Conservation (phyloP, 331 rosid genomes). For the Telfairia occidentalis region DNA sequence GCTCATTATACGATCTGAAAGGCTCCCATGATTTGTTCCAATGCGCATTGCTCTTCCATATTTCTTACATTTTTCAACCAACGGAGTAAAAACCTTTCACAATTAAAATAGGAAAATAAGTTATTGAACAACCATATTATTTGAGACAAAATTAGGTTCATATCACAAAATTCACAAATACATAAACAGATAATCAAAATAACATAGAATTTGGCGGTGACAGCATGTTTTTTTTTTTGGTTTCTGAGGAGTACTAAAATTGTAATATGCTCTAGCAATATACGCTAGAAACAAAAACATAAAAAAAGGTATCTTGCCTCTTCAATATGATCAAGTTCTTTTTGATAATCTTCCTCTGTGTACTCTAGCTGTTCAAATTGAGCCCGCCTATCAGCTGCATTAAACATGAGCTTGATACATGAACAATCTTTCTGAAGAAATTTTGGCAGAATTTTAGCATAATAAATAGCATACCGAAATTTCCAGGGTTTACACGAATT, state of each 20-base stretch:
- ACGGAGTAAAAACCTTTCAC: slow-evolving; percentile 71
- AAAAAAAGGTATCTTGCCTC: slow-evolving; percentile 28
- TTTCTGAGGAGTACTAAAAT: neutral
- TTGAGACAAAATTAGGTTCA: neutral
- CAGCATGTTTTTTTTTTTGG: neutral
- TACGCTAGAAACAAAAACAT: neutral
- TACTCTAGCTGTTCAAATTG: slow-evolving; percentile 83
- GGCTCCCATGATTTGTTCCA: slow-evolving; percentile 99
- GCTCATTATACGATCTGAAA: slow-evolving; percentile 99
- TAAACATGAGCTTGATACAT: slow-evolving; percentile 20
- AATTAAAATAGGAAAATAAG: neutral
- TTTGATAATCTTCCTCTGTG: slow-evolving; percentile 83
- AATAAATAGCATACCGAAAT: slow-evolving; percentile 50
- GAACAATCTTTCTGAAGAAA: neutral
- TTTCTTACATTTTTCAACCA: slow-evolving; percentile 96
- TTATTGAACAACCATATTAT: neutral
- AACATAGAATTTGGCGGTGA: neutral
- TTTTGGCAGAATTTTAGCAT: neutral
- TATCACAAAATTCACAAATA: neutral
- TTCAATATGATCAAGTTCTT: slow-evolving; percentile 96
- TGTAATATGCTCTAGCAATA: neutral
- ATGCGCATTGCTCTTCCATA: slow-evolving; percentile 99
- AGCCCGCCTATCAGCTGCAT: slow-evolving; percentile 96
- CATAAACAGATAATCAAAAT: neutral
- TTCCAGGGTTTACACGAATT: slow-evolving; percentile 99